These are phyloP conservation scores for Bruguiera gymnorhiza DNA, from an alignment of 345 rosid genomes.

Conservation along the genomic window DNA sequence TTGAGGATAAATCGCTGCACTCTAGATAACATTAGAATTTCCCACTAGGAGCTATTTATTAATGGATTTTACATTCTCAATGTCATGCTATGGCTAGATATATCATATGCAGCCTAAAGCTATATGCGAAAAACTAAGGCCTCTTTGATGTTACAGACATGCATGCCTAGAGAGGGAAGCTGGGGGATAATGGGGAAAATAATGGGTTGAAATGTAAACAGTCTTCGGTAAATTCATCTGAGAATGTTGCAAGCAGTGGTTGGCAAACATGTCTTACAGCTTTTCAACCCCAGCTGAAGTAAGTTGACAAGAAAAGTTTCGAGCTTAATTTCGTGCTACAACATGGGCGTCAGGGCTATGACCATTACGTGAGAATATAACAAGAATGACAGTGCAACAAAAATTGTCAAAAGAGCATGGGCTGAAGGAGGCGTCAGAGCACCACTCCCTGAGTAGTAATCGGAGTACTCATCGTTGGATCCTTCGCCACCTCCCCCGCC, in stretches of 20 bases:
- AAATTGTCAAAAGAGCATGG: conserved; percentile 23
- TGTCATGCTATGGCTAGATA: not conserved
- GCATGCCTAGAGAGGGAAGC: too few species aligned
- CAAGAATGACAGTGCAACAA: conserved; percentile 31
- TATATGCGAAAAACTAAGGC: too few species aligned
- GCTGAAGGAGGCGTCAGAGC: conserved; percentile 22
- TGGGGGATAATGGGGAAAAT: not conserved
- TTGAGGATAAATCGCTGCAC: not conserved
- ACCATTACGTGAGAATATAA: conserved; percentile 26
- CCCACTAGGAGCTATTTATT: not conserved
- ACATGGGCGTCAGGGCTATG: conserved; percentile 23
- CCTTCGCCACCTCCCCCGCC: conserved; percentile 25
- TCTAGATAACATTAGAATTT: not conserved
- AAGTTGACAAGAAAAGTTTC: conserved; percentile 5
- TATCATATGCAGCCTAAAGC: not conserved
- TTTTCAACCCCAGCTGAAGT: not conserved
- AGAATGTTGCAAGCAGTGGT: not conserved
- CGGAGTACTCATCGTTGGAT: conserved; percentile 40
- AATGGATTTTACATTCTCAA: not conserved
- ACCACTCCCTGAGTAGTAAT: conserved; percentile 51
- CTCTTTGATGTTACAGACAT: too few species aligned
- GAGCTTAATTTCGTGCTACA: conserved; percentile 32
- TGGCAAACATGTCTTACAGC: conserved; percentile 4
- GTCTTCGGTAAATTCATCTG: not conserved
- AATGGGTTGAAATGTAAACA: not conserved